Evolutionary conservation across 1,284 basidiomycete species (phyloP).

Genomic region (Trametes sp.): DNA sequence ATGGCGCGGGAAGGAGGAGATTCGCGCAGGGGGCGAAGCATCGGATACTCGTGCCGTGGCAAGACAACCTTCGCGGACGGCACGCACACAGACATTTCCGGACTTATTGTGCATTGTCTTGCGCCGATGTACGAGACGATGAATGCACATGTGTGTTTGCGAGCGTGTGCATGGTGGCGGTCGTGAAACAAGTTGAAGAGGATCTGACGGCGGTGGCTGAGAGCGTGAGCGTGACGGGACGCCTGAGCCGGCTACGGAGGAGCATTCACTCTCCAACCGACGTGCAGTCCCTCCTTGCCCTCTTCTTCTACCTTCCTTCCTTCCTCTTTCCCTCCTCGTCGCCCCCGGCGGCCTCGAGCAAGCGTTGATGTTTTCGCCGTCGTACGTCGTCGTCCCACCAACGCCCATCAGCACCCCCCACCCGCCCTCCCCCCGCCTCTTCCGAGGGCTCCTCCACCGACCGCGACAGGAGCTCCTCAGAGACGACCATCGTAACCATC

Average conservation of each 20-base stretch:
- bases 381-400: slow-evolving; percentile 52
- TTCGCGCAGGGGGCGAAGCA: slow-evolving; percentile 1
- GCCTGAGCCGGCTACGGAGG: too few species aligned
- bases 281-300: slow-evolving; percentile 7
- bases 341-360: slow-evolving; percentile 5
- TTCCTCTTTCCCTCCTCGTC: slow-evolving; percentile 16
- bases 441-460: slow-evolving; percentile 35
- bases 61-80: slow-evolving; percentile 3
- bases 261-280: slow-evolving; percentile 12
- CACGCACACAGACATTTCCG: neutral
- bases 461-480: slow-evolving; percentile 53
- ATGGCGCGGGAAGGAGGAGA: neutral
- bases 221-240: too few species aligned
- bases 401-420: slow-evolving; percentile 43
- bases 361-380: slow-evolving; percentile 53
- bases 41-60: slow-evolving; percentile 2
- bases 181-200: neutral
- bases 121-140: neutral
- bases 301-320: slow-evolving; percentile 19
- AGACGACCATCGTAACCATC: slow-evolving; percentile 78
- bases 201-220: slow-evolving; percentile 1
- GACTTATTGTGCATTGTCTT: neutral
- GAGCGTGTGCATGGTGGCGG: too few species aligned
- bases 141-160: too few species aligned
- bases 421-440: slow-evolving; percentile 34